A percentile compares a stretch with the other conserved stretches of the same genome.
Evolutionary conservation across 139 green algal species (phyloP).

Genomic region (Penium margaritaceum): DNA sequence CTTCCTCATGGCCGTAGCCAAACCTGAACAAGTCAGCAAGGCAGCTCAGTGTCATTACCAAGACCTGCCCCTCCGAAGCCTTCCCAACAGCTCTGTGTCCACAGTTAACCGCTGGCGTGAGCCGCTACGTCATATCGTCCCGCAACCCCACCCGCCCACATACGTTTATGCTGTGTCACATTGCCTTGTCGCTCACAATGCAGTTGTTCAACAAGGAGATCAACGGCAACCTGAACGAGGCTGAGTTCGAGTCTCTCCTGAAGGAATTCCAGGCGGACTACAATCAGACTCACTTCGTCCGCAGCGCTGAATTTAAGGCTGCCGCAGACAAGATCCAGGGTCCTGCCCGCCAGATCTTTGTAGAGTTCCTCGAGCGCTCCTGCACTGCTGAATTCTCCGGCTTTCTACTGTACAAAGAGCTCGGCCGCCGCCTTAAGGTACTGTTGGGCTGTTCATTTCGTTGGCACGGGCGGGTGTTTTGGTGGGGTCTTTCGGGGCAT

Average conservation of each 20-base stretch:
- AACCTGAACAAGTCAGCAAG: no score
- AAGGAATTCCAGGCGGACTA: constrained; percentile 94
- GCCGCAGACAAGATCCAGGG: constrained; percentile 81
- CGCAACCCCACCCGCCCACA: no score
- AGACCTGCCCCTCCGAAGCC: no score
- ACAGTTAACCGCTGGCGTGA: no score
- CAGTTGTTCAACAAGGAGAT: constrained; percentile 82
- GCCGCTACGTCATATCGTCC: no score
- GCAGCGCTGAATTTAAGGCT: constrained; percentile 87
- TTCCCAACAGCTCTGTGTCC: no score
- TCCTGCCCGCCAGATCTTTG: constrained; percentile 86
- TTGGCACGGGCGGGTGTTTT: no score
- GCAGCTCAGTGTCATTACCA: no score
- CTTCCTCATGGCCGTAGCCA: no score
- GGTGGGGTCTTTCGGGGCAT: no score
- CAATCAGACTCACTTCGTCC: constrained; percentile 97
- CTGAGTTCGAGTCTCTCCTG: constrained; percentile 64
- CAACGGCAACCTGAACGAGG: constrained; percentile 87
- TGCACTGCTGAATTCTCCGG: constrained; percentile 98
- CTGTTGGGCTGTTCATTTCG: background rate
- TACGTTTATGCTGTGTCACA: no score
- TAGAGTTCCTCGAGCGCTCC: constrained; percentile 96
- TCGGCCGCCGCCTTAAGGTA: constrained; percentile 84
- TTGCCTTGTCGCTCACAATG: no score
- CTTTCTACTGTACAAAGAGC: constrained; percentile 99